Base-by-base conservation (phyloP, 164 flowering plant species). In the Tetrastigma voinierianum region DNA sequence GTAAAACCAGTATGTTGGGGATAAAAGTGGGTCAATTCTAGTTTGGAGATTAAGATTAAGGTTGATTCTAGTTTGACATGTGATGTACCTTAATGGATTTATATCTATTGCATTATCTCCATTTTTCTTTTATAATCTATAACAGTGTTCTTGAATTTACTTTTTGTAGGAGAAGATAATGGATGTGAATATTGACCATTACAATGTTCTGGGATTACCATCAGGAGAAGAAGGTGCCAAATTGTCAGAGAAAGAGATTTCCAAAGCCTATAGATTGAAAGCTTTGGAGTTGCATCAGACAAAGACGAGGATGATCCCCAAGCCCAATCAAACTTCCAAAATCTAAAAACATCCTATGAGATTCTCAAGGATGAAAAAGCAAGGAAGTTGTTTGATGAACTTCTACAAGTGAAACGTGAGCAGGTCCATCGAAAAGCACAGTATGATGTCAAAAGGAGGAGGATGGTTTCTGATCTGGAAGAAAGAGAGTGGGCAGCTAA, bases 211-310 rank as follows among this genome's bases (percentile, higher is more conserved):
- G 19, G 98, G 97, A 46, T 78, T 93, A 44, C 92, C 95, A 0
- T 87, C 97, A 0, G 99, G 97, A 0, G 93, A 88, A 63, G 92
- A 93, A 64, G 96, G 96, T 1, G 79, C 93, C 10, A 85, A 86
- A 56, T 83, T 96, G 4, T 68, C 83, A 1, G 82, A 76, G 2
- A 74, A 84, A 23, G 98, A 90, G 62, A 96, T 93, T 12, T 48
- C 75, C 8, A n/a, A n/a, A 67, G 99, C 91, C 0, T 96, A 93
- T 69, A 77, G 75, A 19, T 45, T n/a, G 1, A 90, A 88, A 68
- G 96, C 98, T 23, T n/a, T 86, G 23, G 83, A 76, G 57, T 67
- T 82, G 18, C 99, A 93, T 64, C 98, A 0, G 97, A 96, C 62
- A 96, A 96, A 70, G 74, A 87, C 51, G 88, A 67, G 0, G 82